phyloP scores from a whole-genome alignment of 257 asterid genomes.

The Voacanga thouarsii region DNA sequence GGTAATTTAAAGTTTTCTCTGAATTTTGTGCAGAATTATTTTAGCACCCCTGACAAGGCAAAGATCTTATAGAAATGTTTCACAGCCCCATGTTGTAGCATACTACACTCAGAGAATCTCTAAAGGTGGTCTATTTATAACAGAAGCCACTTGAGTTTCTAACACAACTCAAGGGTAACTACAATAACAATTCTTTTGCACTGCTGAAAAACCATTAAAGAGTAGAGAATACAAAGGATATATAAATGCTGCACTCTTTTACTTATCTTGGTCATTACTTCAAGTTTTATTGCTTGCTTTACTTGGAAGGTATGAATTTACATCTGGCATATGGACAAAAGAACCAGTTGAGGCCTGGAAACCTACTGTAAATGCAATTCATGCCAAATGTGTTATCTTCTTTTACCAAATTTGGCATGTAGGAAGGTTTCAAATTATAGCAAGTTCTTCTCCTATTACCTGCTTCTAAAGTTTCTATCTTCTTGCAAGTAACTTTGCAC shows the following conservation, averaged over 20 bases:
- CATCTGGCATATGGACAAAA: too few species aligned
- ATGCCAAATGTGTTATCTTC: too few species aligned
- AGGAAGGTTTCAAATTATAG: too few species aligned
- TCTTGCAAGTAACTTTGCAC: too few species aligned
- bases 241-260: too few species aligned
- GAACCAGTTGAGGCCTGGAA: too few species aligned
- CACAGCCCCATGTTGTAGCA: conserved; percentile 64
- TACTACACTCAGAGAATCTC: conserved; percentile 62
- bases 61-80: conserved; percentile 51
- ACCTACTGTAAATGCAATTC: too few species aligned
- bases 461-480: too few species aligned
- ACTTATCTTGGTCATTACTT: neutral
- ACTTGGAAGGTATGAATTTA: neutral
- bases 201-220: neutral
- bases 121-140: conserved; percentile 41
- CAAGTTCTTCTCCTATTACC: too few species aligned
- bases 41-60: conserved; percentile 71
- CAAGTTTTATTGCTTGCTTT: neutral
- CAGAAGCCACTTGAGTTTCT: conserved; percentile 48
- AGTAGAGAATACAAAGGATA: too few species aligned
- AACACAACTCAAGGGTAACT: conserved; percentile 37
- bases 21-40: conserved; percentile 38
- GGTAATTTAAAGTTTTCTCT: neutral
- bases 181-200: neutral
- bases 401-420: too few species aligned